Conservation (phyloP, 148 eudicot genomes). For the Chenopodium quinoa region DNA sequence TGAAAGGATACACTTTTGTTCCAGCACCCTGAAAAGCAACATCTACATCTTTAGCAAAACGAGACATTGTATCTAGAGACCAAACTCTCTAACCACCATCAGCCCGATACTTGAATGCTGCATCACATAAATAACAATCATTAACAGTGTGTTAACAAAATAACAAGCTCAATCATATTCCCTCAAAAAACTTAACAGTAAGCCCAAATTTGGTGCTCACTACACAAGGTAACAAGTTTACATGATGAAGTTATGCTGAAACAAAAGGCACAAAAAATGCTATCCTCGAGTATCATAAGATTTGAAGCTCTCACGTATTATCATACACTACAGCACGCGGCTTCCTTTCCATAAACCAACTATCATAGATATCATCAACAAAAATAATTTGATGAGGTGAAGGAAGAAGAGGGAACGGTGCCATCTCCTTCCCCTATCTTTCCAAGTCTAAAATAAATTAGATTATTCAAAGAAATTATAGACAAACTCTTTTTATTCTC, state of each 20-base stretch:
- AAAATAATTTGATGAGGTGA: background rate
- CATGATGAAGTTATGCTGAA: background rate
- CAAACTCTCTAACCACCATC: background rate
- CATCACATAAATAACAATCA: background rate
- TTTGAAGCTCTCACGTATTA: too few species aligned
- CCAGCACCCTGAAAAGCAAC: constrained; percentile 41
- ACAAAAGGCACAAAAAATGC: background rate
- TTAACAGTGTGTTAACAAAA: background rate
- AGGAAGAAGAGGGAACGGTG: too few species aligned
- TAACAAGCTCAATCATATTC: background rate
- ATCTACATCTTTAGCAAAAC: constrained; percentile 30
- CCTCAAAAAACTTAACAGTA: background rate
- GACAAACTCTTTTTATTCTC: too few species aligned
- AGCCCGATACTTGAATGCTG: background rate
- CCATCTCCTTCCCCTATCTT: too few species aligned
- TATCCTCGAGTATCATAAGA: background rate
- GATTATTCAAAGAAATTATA: too few species aligned
- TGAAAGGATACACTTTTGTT: constrained; percentile 42
- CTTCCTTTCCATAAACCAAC: background rate
- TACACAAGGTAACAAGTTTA: constrained; percentile 1
- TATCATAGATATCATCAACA: background rate
- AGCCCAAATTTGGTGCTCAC: background rate
- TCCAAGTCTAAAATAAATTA: too few species aligned
- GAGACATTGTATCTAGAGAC: constrained; percentile 31
- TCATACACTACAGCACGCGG: background rate